phyloP scores from a whole-genome alignment of 2,329 filamentous ascomycete species.

The Calonectria henricotiae region DNA sequence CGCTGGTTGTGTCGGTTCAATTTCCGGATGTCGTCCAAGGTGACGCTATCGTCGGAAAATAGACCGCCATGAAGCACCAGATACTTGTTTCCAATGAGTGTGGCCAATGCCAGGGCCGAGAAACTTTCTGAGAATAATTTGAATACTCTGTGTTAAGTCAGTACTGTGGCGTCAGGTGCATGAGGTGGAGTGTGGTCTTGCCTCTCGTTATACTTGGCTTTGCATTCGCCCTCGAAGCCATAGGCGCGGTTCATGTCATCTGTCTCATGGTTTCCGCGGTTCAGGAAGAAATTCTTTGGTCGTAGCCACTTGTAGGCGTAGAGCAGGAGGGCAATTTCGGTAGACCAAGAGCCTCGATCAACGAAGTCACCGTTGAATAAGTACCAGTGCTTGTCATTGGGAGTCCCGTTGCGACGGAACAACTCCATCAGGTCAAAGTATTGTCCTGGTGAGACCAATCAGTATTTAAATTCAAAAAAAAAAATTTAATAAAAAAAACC shows the following conservation, averaged over 20 bases:
- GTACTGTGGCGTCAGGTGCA: not conserved
- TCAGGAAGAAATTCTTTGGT: conserved; percentile 91
- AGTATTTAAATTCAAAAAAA: conserved; percentile 12
- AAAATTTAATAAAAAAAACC: too few species aligned
- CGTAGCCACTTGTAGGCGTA: conserved; percentile 98
- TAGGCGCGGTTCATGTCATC: conserved; percentile 99
- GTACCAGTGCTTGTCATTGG: conserved; percentile 90
- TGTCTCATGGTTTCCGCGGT: conserved; percentile 98
- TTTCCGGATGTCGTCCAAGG: conserved; percentile 94
- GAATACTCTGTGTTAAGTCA: conserved; percentile 76
- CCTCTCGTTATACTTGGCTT: conserved; percentile 96
- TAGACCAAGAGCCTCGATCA: conserved; percentile 97
- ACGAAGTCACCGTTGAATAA: conserved; percentile 99
- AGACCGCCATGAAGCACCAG: conserved; percentile 94
- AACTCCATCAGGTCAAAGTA: conserved; percentile 98
- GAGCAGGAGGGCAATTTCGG: conserved; percentile 93
- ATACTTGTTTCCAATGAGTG: conserved; percentile 91
- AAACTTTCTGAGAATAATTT: conserved; percentile 99
- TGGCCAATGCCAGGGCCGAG: conserved; percentile 92
- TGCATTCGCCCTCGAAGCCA: conserved; percentile 98
- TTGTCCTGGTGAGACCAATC: conserved; percentile 75
- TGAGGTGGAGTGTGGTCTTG: conserved; percentile 48
- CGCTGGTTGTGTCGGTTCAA: conserved; percentile 91
- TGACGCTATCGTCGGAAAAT: conserved; percentile 95
- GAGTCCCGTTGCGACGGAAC: conserved; percentile 91